Base-by-base conservation (phyloP, 176 grass and related monocot genomes). In the Avena eriantha region DNA sequence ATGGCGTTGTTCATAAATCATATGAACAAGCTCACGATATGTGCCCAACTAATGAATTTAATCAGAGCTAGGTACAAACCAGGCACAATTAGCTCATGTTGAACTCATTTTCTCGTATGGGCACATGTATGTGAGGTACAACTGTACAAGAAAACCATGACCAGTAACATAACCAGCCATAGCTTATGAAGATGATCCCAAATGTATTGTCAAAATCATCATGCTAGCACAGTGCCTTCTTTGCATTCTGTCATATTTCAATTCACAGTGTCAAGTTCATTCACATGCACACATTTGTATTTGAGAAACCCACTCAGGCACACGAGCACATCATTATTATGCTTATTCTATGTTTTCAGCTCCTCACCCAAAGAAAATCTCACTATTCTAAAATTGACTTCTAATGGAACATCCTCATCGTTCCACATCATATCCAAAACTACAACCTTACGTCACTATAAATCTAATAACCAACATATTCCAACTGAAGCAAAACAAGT, bases 71-170 rank as follows among this genome's bases (percentile, higher is more conserved):
- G 73, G 45, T 76, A 85, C 1, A 67, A 73, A 73, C 0, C 34
- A 76, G 46, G 54, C 33, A 90, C 74, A 0, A 54, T 80, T 83
- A 69, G 69, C 26, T 67, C 34, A 83, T 73, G 35, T 63, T 18
- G 58, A 73, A 54, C 13, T 55, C 41, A 54, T 78, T 54, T 78
- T 36, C 50, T 79, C 33, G 64, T 46, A 66, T 55, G 10, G 43
- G 69, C 41, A 49, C 17, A 56, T 49, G 50, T 16, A 83, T 76
- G 56, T 87, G 57, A 81, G 22, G 8, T 54, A 15, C 35, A 46
- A 24, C 81, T 16, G 6, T 54, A 26, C 48, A 56, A 48, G 48
- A 77, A 58, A 57, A 69, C 16, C 23, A 34, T 26, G 17, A n/a
- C 11, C 48, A 21, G 35, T 21, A 45, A 76, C 13, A 77, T 69